These are phyloP conservation scores for Priceomyces carsonii DNA, from an alignment of 805 yeast genomes.

Conservation along the genomic window DNA sequence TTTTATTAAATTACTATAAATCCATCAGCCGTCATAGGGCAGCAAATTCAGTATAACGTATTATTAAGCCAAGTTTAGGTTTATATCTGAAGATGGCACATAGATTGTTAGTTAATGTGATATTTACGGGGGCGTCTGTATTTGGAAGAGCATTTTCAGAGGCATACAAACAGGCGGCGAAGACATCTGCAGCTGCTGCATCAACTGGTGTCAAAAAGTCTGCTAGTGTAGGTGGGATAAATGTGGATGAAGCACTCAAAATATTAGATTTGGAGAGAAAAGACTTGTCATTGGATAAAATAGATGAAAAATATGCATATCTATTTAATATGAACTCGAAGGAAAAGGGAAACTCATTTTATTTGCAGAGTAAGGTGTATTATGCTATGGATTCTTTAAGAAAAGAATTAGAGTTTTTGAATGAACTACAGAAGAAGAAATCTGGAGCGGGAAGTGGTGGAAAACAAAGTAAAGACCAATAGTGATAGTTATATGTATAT, in stretches of 20 bases:
- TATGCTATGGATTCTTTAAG: conserved; percentile 91
- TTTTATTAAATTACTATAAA: background rate
- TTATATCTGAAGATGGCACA: conserved; percentile 71
- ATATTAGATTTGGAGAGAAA: conserved; percentile 76
- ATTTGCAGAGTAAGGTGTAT: conserved; percentile 87
- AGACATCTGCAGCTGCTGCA: conserved; percentile 78
- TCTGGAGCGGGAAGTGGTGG: conserved; percentile 10
- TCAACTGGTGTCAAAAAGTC: conserved; percentile 45
- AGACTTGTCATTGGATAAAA: conserved; percentile 54
- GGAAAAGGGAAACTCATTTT: conserved; percentile 95
- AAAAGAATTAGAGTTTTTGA: conserved; percentile 67
- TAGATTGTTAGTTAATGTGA: conserved; percentile 83
- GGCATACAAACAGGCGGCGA: conserved; percentile 95
- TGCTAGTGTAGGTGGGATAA: conserved; percentile 71
- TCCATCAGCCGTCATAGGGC: conserved; percentile 1
- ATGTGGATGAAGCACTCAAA: conserved; percentile 88
- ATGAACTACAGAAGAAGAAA: conserved; percentile 40
- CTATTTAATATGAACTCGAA: conserved; percentile 86
- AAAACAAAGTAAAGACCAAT: background rate
- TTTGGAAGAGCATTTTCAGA: conserved; percentile 96
- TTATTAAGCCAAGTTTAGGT: too few species aligned
- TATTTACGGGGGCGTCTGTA: conserved; percentile 92
- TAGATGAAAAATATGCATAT: conserved; percentile 73
- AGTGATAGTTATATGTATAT: conserved; percentile 1
- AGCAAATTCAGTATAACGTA: too few species aligned